These are phyloP conservation scores for Torrubiella hemipterigena DNA, from an alignment of 2,329 filamentous ascomycete species.

Conservation along the genomic window DNA sequence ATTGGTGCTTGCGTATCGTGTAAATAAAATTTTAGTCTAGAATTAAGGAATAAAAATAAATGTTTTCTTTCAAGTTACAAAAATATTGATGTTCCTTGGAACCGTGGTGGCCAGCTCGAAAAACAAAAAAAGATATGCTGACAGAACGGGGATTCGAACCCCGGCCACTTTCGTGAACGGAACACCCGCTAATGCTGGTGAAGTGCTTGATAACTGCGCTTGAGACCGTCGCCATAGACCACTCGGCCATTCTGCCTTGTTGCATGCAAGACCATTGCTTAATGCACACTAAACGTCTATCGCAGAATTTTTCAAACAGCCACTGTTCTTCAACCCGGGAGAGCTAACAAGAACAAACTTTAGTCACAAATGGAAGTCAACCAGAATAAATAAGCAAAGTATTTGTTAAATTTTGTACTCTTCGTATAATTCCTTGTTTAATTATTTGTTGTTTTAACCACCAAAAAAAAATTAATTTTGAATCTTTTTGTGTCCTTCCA, in stretches of 20 bases:
- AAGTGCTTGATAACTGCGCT: slow-evolving; percentile 9
- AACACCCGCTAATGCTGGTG: slow-evolving; percentile 10
- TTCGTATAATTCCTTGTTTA: too few relatives aligned
- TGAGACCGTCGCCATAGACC: slow-evolving; percentile 13
- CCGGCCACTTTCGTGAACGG: slow-evolving; percentile 14
- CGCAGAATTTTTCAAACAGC: slow-evolving; percentile 1
- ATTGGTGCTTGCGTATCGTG: too few relatives aligned
- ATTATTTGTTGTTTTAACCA: too few relatives aligned
- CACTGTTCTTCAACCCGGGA: slow-evolving; percentile 8
- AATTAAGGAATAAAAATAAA: too few relatives aligned
- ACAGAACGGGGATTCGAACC: slow-evolving; percentile 14
- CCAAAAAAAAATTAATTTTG: too few relatives aligned
- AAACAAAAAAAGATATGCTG: slow-evolving; percentile 4
- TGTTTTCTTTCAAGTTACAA: too few relatives aligned
- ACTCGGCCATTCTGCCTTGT: slow-evolving; percentile 12
- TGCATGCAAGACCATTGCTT: not conserved
- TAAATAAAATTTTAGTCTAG: too few relatives aligned
- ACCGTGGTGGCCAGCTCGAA: not conserved
- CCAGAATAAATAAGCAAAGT: too few relatives aligned
- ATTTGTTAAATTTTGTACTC: too few relatives aligned
- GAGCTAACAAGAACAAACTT: not conserved
- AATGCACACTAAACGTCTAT: not conserved
- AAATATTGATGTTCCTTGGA: too few relatives aligned
- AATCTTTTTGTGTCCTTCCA: too few relatives aligned
- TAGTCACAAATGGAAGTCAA: too few relatives aligned